Conservation (phyloP, 2,329 filamentous ascomycete genomes). For the Magnaporthiopsis rhizophila region DNA sequence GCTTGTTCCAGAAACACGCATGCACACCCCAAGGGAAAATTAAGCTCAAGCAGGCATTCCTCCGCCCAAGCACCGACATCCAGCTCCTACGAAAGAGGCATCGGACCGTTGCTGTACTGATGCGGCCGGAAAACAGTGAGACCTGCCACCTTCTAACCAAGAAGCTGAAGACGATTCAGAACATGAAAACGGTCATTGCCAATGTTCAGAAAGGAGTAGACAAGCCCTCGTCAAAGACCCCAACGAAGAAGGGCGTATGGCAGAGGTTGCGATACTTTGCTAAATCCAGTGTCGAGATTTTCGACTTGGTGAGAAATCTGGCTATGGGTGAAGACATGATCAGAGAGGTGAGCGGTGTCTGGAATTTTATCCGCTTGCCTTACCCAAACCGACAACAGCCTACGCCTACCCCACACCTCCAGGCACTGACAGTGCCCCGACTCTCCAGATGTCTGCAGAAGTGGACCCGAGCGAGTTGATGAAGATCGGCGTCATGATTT, state of each 20-base stretch:
- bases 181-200: constrained; percentile 60
- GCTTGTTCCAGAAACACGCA: constrained; percentile 67
- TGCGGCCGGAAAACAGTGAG: constrained; percentile 58
- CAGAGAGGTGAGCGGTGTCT: constrained; percentile 35
- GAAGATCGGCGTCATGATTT: constrained; percentile 62
- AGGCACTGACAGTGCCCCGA: constrained; percentile 2
- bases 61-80: constrained; percentile 67
- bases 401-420: not conserved
- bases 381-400: not conserved
- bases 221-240: constrained; percentile 34
- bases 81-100: constrained; percentile 64
- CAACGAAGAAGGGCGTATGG: constrained; percentile 64
- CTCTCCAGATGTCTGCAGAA: constrained; percentile 41
- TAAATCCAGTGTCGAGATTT: constrained; percentile 60
- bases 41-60: constrained; percentile 69
- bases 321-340: constrained; percentile 44
- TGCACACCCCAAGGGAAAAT: constrained; percentile 71
- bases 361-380: not conserved
- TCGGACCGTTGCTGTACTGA: constrained; percentile 56
- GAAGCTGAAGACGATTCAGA: constrained; percentile 66
- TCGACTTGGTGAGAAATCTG: constrained; percentile 53
- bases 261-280: constrained; percentile 63
- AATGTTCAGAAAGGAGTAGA: constrained; percentile 74
- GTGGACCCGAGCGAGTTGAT: constrained; percentile 54
- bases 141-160: constrained; percentile 57